These are phyloP conservation scores for Camptophora hylomeconis DNA, from an alignment of 2,329 filamentous ascomycete species.

Conservation along the genomic window DNA sequence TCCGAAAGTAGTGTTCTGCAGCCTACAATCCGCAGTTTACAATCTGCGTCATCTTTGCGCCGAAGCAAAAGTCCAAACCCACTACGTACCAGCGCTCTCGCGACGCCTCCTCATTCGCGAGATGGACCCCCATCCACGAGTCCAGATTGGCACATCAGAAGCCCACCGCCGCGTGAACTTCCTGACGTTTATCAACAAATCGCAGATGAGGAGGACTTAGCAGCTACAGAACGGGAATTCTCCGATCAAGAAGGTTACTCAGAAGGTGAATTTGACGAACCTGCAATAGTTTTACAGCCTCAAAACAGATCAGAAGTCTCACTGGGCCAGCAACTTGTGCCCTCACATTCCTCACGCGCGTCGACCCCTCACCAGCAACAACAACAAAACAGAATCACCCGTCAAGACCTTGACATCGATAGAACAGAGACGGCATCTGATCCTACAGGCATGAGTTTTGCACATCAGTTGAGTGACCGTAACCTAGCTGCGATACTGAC, in stretches of 20 bases:
- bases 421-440: constrained; percentile 16
- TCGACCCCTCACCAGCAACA: constrained; percentile 7
- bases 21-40: constrained; percentile 8
- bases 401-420: constrained; percentile 12
- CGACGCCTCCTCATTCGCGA: constrained; percentile 14
- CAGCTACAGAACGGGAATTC: constrained; percentile 21
- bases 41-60: constrained; percentile 7
- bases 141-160: constrained; percentile 22
- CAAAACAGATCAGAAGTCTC: background rate
- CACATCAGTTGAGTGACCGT: constrained; percentile 22
- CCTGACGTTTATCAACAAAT: constrained; percentile 27
- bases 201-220: constrained; percentile 25
- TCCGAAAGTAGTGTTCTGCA: constrained; percentile 11
- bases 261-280: constrained; percentile 1
- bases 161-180: constrained; percentile 24
- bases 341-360: constrained; percentile 3
- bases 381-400: constrained; percentile 6
- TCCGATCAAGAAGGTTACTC: constrained; percentile 20
- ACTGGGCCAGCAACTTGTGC: background rate
- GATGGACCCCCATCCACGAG: constrained; percentile 16
- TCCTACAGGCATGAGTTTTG: constrained; percentile 20
- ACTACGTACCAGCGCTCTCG: constrained; percentile 8
- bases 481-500: constrained; percentile 22
- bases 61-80: constrained; percentile 22
- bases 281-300: background rate